These are phyloP conservation scores for Cyberlindnera veronae DNA, from an alignment of 805 yeast genomes.

Conservation along the genomic window DNA sequence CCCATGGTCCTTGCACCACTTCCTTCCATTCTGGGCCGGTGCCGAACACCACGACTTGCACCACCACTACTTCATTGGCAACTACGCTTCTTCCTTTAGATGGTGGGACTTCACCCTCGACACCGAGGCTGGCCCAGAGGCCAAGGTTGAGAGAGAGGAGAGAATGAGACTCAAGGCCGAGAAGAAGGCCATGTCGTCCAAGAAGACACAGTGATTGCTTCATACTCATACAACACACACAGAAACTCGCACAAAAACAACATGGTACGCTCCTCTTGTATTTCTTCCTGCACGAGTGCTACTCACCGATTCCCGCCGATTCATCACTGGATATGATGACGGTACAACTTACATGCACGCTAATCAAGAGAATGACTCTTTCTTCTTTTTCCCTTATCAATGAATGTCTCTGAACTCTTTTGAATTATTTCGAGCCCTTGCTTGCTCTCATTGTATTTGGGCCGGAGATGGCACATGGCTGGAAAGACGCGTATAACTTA, in stretches of 20 bases:
- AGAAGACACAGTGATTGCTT: constrained; percentile 12
- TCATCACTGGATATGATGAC: too few relatives aligned
- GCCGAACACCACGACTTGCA: constrained; percentile 98
- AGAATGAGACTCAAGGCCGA: constrained; percentile 41
- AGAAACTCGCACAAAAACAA: not conserved
- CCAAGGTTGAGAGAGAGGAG: constrained; percentile 68
- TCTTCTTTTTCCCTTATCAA: too few relatives aligned
- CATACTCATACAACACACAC: not conserved
- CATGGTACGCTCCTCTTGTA: not conserved
- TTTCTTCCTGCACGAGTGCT: too few relatives aligned
- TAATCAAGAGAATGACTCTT: too few relatives aligned
- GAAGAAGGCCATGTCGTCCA: constrained; percentile 14
- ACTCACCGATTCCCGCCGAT: too few relatives aligned
- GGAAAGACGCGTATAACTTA: too few relatives aligned
- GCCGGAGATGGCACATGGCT: too few relatives aligned
- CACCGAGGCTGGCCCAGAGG: constrained; percentile 88
- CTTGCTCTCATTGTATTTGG: too few relatives aligned
- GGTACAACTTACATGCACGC: too few relatives aligned
- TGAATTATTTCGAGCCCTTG: too few relatives aligned
- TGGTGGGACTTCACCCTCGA: constrained; percentile 89
- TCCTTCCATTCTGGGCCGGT: constrained; percentile 96
- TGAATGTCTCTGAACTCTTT: too few relatives aligned
- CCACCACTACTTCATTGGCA: constrained; percentile 93
- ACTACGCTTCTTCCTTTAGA: constrained; percentile 91
- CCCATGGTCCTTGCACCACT: constrained; percentile 92